Evolutionary conservation across 306 rosid species (phyloP).

Genomic region (Castanea sativa): DNA sequence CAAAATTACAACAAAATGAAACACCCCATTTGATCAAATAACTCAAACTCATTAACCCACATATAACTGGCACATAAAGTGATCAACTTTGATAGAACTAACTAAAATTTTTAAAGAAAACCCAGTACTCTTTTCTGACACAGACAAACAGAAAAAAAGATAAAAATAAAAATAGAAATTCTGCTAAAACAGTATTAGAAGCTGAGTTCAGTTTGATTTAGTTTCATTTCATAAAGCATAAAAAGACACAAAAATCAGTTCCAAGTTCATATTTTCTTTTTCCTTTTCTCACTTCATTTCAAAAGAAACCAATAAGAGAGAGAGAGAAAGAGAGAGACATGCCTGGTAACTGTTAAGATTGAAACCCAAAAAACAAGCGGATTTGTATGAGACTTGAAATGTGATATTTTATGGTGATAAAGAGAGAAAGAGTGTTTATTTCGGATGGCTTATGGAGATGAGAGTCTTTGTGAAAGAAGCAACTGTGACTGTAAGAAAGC

Average conservation of each 20-base stretch:
- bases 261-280: too few relatives aligned
- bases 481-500: neutral
- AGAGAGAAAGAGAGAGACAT: constrained; percentile 16
- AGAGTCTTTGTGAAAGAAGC: neutral
- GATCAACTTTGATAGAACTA: neutral
- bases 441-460: neutral
- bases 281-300: too few relatives aligned
- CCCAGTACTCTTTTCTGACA: neutral
- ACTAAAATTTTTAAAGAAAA: neutral
- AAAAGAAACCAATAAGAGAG: neutral
- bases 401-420: neutral
- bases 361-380: constrained; percentile 11
- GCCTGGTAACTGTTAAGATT: constrained; percentile 12
- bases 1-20: neutral
- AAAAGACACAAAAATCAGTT: neutral
- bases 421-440: neutral
- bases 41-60: constrained; percentile 1
- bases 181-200: neutral
- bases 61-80: neutral
- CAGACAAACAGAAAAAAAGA: neutral
- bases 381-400: constrained; percentile 29
- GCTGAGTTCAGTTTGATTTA: neutral
- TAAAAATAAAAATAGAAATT: neutral
- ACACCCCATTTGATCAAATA: neutral
- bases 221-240: neutral